Evolutionary conservation across 345 rosid genomes (phyloP).

Genomic region (Excoecaria agallocha): DNA sequence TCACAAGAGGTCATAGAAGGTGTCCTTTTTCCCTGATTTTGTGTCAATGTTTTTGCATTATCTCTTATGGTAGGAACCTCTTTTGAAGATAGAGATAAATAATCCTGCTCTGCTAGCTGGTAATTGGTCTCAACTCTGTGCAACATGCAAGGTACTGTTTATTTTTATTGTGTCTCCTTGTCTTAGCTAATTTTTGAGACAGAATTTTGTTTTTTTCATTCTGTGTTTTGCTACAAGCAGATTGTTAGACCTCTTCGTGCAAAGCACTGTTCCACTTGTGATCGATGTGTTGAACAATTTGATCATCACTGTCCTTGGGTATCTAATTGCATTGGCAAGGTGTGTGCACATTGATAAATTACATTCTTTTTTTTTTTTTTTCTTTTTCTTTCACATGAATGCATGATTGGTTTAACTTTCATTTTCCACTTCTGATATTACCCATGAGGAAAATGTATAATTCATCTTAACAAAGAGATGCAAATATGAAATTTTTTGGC

Average conservation of each 20-base stretch:
- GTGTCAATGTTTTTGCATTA: not conserved
- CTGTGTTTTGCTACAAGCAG: constrained; percentile 36
- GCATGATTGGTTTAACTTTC: not conserved
- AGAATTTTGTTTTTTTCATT: not conserved
- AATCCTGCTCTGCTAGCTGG: constrained; percentile 93
- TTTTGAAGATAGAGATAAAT: constrained; percentile 84
- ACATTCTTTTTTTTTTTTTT: not conserved
- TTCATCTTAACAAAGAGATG: not conserved
- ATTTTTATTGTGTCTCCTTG: constrained; percentile 10
- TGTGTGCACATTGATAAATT: constrained; percentile 19
- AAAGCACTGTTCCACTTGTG: constrained; percentile 91
- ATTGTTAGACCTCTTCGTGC: constrained; percentile 98
- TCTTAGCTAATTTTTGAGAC: not conserved
- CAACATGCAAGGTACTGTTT: constrained; percentile 84
- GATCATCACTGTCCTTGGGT: constrained; percentile 99
- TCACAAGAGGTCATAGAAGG: not conserved
- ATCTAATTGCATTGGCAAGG: constrained; percentile 98
- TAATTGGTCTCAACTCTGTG: constrained; percentile 97
- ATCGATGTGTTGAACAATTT: constrained; percentile 96
- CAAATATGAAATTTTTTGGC: not conserved
- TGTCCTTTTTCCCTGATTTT: constrained; percentile 1
- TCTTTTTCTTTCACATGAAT: not conserved
- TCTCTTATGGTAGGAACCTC: constrained; percentile 60
- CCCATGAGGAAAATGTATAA: not conserved
- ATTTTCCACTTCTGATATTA: not conserved